Evolutionary conservation across 2,329 filamentous ascomycete species (phyloP).

Genomic region (Botryotinia globosa): DNA sequence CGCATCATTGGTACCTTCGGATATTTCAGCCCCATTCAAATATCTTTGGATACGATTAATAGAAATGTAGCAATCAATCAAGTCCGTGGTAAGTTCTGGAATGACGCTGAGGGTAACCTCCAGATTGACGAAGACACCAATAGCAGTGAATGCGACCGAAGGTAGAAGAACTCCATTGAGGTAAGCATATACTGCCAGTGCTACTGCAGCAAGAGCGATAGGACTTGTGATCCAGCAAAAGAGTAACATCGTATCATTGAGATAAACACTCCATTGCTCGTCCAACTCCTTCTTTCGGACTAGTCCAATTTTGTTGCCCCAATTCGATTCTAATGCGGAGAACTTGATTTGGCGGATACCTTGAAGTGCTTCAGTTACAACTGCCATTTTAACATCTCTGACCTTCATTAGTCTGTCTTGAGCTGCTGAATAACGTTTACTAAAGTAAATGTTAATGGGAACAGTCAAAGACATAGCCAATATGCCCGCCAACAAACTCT

Average conservation of each 20-base stretch:
- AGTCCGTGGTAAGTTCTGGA: constrained; percentile 69
- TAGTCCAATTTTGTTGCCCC: constrained; percentile 66
- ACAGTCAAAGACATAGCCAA: constrained; percentile 60
- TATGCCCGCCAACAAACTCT: constrained; percentile 63
- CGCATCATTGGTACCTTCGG: constrained; percentile 50
- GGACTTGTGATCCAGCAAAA: constrained; percentile 70
- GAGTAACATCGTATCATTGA: constrained; percentile 32
- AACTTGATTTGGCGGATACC: constrained; percentile 86
- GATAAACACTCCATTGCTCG: constrained; percentile 64
- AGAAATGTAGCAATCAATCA: constrained; percentile 71
- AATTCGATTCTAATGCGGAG: constrained; percentile 70
- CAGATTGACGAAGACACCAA: constrained; percentile 70
- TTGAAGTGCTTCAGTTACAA: constrained; percentile 73
- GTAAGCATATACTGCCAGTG: constrained; percentile 65
- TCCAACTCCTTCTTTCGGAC: constrained; percentile 65
- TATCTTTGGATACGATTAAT: constrained; percentile 70
- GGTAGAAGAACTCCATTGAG: constrained; percentile 62
- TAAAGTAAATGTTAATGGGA: constrained; percentile 66
- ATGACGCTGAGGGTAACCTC: constrained; percentile 69
- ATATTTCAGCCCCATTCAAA: constrained; percentile 63
- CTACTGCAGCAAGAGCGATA: constrained; percentile 68
- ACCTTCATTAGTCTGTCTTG: constrained; percentile 73
- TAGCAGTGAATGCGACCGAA: constrained; percentile 75
- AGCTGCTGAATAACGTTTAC: constrained; percentile 60
- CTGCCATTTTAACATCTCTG: constrained; percentile 70